Evolutionary conservation across 108 stramenopile genomes (phyloP), one percentile per base, ranked within the genome.

Genomic region (Cyclotella choctawhatcheeana): DNA sequence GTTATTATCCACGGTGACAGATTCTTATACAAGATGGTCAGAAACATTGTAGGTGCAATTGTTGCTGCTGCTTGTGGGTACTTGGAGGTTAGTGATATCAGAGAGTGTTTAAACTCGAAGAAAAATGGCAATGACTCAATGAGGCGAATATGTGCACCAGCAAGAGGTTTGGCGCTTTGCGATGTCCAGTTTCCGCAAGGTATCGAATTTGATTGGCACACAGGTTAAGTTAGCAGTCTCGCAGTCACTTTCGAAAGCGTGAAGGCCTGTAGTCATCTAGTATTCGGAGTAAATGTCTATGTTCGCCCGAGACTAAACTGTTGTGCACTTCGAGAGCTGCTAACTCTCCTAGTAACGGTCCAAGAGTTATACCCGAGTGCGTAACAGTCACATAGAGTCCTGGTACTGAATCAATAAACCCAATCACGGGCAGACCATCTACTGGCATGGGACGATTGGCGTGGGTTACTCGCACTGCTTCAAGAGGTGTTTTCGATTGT

Each of bases 1-100:
- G 60, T 92, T 10, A 60, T 70, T 0, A 72, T 95, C 17, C 77
- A 72, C 1, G 94, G 91, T 3, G 86, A 95, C 66, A 83, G 94
- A 31, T 95, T 92, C 67, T 61, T 95, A 18, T 95, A 94, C 75
- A 92, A 92, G 64, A 89, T 89, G 89, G 77, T 88, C 18, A 81
- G 93, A 29, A 85, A 92, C 43, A 64, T 94, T 32, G 93, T 90
- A 18, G 93, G 93, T 52, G 53, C 88, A 3, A 73, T 94, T 17
- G 88, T 94, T 12, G 87, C 85, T 14, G 76, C 88, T 25, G 91
- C 85, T 25, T 75, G 56, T 21, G 79, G 78, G 6, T 69, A 79
- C 30, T 47, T 88, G 47, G 61, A 73, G 25, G 20, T 76, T 50
- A 70, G 75, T 8, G 84, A 85, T 67, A 51, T 95, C 12, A 43